Conservation (phyloP, 169 alveolate species). For the Plasmodium knowlesi region DNA sequence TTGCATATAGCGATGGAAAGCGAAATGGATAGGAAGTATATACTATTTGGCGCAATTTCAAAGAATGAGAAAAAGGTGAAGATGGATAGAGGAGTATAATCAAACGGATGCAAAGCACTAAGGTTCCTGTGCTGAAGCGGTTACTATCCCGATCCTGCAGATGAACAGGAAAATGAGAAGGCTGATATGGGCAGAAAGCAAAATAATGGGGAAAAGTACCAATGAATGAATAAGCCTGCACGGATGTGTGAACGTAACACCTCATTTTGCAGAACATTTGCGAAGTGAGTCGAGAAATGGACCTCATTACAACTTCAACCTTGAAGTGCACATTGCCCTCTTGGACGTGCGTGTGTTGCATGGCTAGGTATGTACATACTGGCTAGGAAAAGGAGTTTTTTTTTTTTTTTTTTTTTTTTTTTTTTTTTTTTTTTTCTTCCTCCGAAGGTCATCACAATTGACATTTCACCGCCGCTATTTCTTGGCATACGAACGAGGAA, state of each 20-base stretch:
- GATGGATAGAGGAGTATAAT: neutral
- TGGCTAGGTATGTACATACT: neutral
- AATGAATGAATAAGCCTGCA: neutral
- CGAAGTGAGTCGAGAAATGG: neutral
- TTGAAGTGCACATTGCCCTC: neutral
- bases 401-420: no score
- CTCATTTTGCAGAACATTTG: neutral
- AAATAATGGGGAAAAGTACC: neutral
- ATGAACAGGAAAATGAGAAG: neutral
- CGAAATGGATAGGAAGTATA: neutral
- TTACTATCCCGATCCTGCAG: neutral
- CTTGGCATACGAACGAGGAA: neutral
- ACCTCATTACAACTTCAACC: neutral
- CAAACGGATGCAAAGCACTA: neutral
- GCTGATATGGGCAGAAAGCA: neutral
- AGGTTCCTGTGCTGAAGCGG: neutral
- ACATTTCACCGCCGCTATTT: neutral
- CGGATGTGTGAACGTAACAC: neutral
- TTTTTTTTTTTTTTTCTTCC: neutral
- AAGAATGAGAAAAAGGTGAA: neutral
- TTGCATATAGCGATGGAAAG: neutral
- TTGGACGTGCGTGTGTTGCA: neutral
- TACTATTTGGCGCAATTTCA: neutral
- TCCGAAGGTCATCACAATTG: neutral
- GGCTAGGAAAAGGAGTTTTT: neutral